phyloP scores from a whole-genome alignment of 352 stramenopile species.

The Phytophthora agathidicida region DNA sequence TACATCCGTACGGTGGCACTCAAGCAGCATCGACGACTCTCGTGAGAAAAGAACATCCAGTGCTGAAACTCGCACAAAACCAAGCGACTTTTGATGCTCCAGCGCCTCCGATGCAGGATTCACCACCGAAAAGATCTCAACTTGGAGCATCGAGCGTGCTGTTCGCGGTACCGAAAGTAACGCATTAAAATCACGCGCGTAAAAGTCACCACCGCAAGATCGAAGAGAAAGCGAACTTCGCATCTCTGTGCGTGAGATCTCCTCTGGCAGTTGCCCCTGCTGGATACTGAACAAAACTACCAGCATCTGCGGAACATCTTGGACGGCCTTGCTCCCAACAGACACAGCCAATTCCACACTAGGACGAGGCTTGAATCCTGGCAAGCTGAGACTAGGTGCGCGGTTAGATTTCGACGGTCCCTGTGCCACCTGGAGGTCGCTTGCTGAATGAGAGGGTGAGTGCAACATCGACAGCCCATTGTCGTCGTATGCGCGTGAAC shows the following conservation, averaged over 20 bases:
- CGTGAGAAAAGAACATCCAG: slow-evolving; percentile 77
- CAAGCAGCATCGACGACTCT: slow-evolving; percentile 75
- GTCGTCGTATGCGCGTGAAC: slow-evolving; percentile 49
- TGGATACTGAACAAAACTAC: slow-evolving; percentile 68
- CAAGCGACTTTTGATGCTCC: slow-evolving; percentile 68
- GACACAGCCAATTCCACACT: slow-evolving; percentile 81
- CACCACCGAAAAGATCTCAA: slow-evolving; percentile 77
- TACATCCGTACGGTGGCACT: slow-evolving; percentile 53
- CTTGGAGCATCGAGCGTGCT: slow-evolving; percentile 73
- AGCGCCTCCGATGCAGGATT: slow-evolving; percentile 63
- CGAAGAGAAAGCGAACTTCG: slow-evolving; percentile 71
- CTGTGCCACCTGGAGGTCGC: slow-evolving; percentile 10
- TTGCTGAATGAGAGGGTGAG: slow-evolving; percentile 29
- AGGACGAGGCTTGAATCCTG: slow-evolving; percentile 60
- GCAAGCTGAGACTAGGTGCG: slow-evolving; percentile 69
- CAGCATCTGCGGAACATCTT: slow-evolving; percentile 77
- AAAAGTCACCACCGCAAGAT: slow-evolving; percentile 75
- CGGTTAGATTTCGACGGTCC: slow-evolving; percentile 31
- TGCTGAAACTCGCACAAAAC: slow-evolving; percentile 75
- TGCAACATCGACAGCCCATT: slow-evolving; percentile 47
- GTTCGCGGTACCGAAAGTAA: slow-evolving; percentile 72
- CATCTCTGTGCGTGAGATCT: slow-evolving; percentile 83
- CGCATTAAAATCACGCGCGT: slow-evolving; percentile 78
- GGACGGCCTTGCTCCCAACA: slow-evolving; percentile 68
- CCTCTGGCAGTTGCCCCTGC: slow-evolving; percentile 50